phyloP scores from a whole-genome alignment of 2,329 filamentous ascomycete species.

The Mollisia scopiformis region DNA sequence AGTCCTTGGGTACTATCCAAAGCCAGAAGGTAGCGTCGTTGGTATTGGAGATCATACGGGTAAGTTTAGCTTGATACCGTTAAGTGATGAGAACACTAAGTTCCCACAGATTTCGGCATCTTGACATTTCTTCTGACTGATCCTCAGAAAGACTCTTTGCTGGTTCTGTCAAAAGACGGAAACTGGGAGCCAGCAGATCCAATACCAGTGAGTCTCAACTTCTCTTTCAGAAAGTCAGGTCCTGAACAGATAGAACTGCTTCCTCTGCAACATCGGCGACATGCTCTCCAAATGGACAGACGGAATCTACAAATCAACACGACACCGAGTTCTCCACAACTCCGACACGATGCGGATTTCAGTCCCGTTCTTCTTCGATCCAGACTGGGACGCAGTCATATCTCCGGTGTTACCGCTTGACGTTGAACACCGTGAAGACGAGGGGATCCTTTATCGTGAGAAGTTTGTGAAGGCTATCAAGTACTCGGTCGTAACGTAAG shows the following conservation, averaged over 20 bases:
- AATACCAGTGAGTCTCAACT: not conserved
- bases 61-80: not conserved
- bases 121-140: constrained; percentile 24
- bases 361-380: constrained; percentile 23
- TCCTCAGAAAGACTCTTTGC: constrained; percentile 17
- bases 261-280: constrained; percentile 12
- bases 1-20: constrained; percentile 14
- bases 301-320: constrained; percentile 9
- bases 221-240: too few relatives aligned
- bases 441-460: constrained; percentile 12
- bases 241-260: not conserved
- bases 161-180: constrained; percentile 17
- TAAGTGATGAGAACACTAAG: not conserved
- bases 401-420: constrained; percentile 15
- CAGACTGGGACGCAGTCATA: constrained; percentile 21
- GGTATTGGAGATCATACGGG: constrained; percentile 22
- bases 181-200: constrained; percentile 22
- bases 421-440: not conserved
- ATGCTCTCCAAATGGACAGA: constrained; percentile 13
- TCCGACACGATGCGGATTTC: constrained; percentile 13
- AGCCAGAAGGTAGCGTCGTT: not conserved
- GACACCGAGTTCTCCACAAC: constrained; percentile 13
- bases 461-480: constrained; percentile 12
- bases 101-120: constrained; percentile 22
- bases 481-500: constrained; percentile 3